A percentile compares a stretch with the other conserved stretches of the same genome.
phyloP scores from a whole-genome alignment of 1,139 yeast genomes.

The Oligophagozyma castellii region DNA sequence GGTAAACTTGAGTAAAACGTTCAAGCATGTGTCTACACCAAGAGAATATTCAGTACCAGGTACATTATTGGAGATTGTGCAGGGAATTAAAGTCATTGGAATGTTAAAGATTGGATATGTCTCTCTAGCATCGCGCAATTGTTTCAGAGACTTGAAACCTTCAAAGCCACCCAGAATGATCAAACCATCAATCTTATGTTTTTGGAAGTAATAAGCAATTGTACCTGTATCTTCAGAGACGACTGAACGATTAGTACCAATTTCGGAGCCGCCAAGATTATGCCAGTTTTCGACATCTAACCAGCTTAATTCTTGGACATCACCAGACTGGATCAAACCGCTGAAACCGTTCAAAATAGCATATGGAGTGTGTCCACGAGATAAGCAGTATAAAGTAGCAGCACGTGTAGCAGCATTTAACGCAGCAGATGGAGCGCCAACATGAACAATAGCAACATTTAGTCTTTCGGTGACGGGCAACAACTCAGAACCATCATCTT shows the following conservation, averaged over 20 bases:
- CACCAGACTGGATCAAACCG: constrained; percentile 65
- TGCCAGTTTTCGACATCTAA: constrained; percentile 63
- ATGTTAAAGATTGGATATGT: constrained; percentile 61
- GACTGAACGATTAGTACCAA: constrained; percentile 65
- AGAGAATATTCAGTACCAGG: constrained; percentile 76
- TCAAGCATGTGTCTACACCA: constrained; percentile 70
- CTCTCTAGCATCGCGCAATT: constrained; percentile 47
- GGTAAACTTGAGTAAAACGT: constrained; percentile 60
- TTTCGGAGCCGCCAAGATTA: constrained; percentile 65
- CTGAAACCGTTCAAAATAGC: constrained; percentile 68
- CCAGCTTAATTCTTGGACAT: constrained; percentile 51
- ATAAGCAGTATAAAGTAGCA: constrained; percentile 59
- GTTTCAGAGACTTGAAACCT: constrained; percentile 57
- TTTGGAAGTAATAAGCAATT: constrained; percentile 64
- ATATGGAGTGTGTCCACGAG: constrained; percentile 59
- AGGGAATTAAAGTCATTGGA: constrained; percentile 67
- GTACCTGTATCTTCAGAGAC: constrained; percentile 61
- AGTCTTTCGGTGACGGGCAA: constrained; percentile 45
- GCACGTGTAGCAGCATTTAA: constrained; percentile 68
- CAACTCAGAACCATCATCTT: constrained; percentile 39
- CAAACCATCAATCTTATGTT: constrained; percentile 59
- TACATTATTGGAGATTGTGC: constrained; percentile 74
- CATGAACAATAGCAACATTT: constrained; percentile 58
- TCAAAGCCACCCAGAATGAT: constrained; percentile 71
- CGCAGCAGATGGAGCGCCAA: constrained; percentile 79